Conservation (phyloP, 805 yeast species). For the Yarrowia yakushimensis region DNA sequence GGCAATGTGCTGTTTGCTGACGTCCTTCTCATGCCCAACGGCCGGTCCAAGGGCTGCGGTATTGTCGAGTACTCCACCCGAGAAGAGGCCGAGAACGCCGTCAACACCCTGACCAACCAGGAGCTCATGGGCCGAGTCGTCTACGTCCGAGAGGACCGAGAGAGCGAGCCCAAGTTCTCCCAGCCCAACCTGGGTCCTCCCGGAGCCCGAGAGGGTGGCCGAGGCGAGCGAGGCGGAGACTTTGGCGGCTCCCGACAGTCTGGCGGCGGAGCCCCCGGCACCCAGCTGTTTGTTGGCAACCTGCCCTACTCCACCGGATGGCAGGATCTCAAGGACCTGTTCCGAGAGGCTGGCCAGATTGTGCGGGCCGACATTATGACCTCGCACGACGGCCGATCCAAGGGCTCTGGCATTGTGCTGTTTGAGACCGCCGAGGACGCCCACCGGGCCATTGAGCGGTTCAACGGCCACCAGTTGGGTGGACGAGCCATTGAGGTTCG, state of each 20-base stretch:
- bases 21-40: slow-evolving; percentile 71
- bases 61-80: slow-evolving; percentile 75
- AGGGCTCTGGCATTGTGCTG: slow-evolving; percentile 81
- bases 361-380: slow-evolving; percentile 73
- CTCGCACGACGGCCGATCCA: slow-evolving; percentile 68
- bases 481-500: slow-evolving; percentile 81
- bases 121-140: slow-evolving; percentile 69
- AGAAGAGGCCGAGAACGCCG: slow-evolving; percentile 69
- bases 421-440: slow-evolving; percentile 68
- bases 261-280: slow-evolving; percentile 40
- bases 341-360: slow-evolving; percentile 74
- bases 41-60: slow-evolving; percentile 53
- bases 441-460: slow-evolving; percentile 60
- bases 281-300: slow-evolving; percentile 69
- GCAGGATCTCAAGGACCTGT: slow-evolving; percentile 82
- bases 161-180: slow-evolving; percentile 35
- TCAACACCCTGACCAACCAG: slow-evolving; percentile 62
- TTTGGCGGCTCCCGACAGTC: slow-evolving; percentile 12
- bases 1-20: slow-evolving; percentile 78
- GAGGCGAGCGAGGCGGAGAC: slow-evolving; percentile 6
- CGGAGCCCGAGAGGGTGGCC: slow-evolving; percentile 21
- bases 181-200: slow-evolving; percentile 27
- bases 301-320: slow-evolving; percentile 78
- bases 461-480: slow-evolving; percentile 64
- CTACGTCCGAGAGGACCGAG: slow-evolving; percentile 80